These are phyloP conservation scores for Hymenotorrendiella dingleyae DNA, from an alignment of 2,329 filamentous ascomycete genomes.

Conservation along the genomic window DNA sequence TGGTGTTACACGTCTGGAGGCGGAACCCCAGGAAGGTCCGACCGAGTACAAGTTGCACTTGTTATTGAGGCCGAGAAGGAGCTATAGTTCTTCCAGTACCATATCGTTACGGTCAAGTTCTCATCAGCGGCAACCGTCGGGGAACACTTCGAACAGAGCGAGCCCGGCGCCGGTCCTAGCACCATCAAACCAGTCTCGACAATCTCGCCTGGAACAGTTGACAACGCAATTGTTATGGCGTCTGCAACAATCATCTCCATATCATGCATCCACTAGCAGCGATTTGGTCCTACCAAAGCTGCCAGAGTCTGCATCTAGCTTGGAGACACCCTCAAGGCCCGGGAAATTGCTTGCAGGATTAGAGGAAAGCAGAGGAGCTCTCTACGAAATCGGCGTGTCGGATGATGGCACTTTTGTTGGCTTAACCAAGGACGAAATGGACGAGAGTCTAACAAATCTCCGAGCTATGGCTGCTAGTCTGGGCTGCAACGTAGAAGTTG, in stretches of 20 bases:
- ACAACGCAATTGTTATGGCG: conserved; percentile 95
- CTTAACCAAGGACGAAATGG: conserved; percentile 81
- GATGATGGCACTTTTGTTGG: conserved; percentile 91
- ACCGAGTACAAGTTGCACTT: conserved; percentile 97
- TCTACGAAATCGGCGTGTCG: conserved; percentile 95
- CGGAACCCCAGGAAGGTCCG: conserved; percentile 89
- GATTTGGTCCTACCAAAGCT: conserved; percentile 70
- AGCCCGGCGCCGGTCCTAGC: conserved; percentile 16
- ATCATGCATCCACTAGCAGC: conserved; percentile 74
- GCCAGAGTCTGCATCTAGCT: conserved; percentile 54
- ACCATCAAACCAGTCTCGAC: conserved; percentile 57
- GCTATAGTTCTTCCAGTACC: conserved; percentile 68
- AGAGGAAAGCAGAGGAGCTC: conserved; percentile 85
- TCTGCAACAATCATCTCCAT: conserved; percentile 87
- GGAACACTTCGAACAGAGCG: conserved; percentile 11
- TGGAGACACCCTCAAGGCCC: conserved; percentile 42
- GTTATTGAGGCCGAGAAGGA: conserved; percentile 69
- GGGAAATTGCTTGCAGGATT: conserved; percentile 67
- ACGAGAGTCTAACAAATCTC: conserved; percentile 81
- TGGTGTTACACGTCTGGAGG: conserved; percentile 69
- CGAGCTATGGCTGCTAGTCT: conserved; percentile 88
- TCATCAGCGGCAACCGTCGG: conserved; percentile 16
- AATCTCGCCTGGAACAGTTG: conserved; percentile 80
- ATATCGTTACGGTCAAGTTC: conserved; percentile 38
- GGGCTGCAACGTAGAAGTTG: conserved; percentile 76